Conservation (phyloP, 805 yeast genomes). For the Cyberlindnera xishuangbannaensis region DNA sequence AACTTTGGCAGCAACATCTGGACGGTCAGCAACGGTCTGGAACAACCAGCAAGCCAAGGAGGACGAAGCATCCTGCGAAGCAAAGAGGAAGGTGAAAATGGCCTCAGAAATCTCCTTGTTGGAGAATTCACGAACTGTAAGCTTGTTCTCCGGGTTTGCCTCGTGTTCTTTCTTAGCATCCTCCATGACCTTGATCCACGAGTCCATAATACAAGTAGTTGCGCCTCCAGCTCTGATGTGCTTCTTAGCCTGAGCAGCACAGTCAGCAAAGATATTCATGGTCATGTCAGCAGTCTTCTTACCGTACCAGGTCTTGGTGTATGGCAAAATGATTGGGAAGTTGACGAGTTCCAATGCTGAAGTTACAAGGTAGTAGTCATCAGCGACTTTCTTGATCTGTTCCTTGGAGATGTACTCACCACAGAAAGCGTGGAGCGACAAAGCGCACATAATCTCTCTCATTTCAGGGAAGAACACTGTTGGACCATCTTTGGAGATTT, state of each 20-base stretch:
- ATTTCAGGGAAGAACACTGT: conserved; percentile 83
- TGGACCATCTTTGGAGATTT: conserved; percentile 56
- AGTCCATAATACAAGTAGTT: conserved; percentile 89
- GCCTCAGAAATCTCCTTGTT: conserved; percentile 94
- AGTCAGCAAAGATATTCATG: conserved; percentile 82
- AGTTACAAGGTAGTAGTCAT: conserved; percentile 86
- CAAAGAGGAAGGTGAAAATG: conserved; percentile 92
- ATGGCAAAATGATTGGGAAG: conserved; percentile 95
- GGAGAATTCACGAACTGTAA: conserved; percentile 73
- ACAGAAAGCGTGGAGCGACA: conserved; percentile 89
- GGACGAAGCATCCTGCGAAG: conserved; percentile 97
- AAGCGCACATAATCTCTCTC: conserved; percentile 94
- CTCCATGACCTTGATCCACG: conserved; percentile 86
- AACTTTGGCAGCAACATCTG: conserved; percentile 78
- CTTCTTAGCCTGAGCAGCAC: conserved; percentile 84
- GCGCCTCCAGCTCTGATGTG: conserved; percentile 72
- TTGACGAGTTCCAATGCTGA: conserved; percentile 96
- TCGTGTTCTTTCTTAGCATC: conserved; percentile 51
- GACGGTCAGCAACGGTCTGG: conserved; percentile 93
- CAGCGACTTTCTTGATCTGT: conserved; percentile 83
- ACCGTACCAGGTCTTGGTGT: conserved; percentile 98
- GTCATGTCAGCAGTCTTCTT: conserved; percentile 88
- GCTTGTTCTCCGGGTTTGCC: conserved; percentile 46
- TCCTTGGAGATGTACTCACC: conserved; percentile 92
- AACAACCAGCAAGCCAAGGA: conserved; percentile 97